phyloP scores from a whole-genome alignment of 257 asterid genomes.

The Euphrasia confusa region DNA sequence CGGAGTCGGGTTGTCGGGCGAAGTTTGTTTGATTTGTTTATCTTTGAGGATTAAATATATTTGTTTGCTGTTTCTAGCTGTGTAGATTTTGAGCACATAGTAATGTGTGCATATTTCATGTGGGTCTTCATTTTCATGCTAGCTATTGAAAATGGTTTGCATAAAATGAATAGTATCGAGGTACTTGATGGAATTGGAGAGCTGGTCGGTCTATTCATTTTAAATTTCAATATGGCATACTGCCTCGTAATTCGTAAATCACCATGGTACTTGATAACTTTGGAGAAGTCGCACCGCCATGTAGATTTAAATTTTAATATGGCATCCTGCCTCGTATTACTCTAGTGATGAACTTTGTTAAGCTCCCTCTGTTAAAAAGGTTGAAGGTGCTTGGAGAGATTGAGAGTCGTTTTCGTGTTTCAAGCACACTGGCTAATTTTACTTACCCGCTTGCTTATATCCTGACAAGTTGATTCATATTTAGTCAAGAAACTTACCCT shows the following conservation, averaged over 20 bases:
- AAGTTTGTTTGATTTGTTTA: neutral
- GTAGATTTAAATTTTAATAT: neutral
- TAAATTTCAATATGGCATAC: neutral
- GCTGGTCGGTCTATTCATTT: neutral
- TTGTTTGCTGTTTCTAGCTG: conserved; percentile 5
- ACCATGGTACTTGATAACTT: neutral
- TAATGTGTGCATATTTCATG: neutral
- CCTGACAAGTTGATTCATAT: neutral
- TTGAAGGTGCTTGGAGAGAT: neutral
- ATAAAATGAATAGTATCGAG: neutral
- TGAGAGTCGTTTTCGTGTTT: neutral
- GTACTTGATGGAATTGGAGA: neutral
- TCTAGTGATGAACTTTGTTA: conserved; percentile 1
- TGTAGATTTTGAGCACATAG: neutral
- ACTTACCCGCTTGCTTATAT: neutral
- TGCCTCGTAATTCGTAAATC: neutral
- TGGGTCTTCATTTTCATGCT: neutral
- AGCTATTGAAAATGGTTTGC: conserved; percentile 1
- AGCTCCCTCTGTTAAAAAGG: conserved; percentile 6
- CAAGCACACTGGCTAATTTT: neutral
- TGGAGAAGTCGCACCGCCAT: conserved; percentile 4
- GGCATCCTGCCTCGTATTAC: neutral
- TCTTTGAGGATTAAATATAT: neutral
- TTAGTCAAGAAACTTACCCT: neutral
- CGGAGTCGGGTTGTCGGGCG: conserved; percentile 12